A percentile compares a stretch with the other conserved stretches of the same genome.
phyloP scores from a whole-genome alignment of 345 rosid genomes.

The Geranium brycei region DNA sequence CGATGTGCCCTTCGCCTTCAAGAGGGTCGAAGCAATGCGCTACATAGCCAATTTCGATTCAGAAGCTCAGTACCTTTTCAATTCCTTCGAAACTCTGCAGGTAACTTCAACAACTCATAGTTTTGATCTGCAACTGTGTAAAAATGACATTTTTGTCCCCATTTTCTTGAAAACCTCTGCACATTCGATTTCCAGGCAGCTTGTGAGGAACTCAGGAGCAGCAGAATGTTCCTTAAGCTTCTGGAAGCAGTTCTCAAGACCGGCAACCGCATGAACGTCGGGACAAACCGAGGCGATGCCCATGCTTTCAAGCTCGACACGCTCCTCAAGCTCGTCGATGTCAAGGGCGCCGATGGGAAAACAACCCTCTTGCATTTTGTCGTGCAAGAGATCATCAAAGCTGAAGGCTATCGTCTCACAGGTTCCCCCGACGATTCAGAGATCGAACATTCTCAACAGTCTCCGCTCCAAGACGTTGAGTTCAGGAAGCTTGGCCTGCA shows the following conservation, averaged over 20 bases:
- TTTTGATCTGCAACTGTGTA: neutral
- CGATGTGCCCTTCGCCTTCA: constrained; percentile 74
- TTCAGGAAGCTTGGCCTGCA: constrained; percentile 72
- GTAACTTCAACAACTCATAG: constrained; percentile 17
- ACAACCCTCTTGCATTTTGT: constrained; percentile 87
- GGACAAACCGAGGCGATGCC: constrained; percentile 88
- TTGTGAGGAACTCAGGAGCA: constrained; percentile 61
- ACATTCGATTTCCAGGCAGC: constrained; percentile 42
- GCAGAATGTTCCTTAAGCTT: constrained; percentile 77
- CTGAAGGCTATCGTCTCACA: constrained; percentile 60
- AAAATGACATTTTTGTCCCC: neutral
- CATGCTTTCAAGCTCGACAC: constrained; percentile 96
- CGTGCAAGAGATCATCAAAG: constrained; percentile 72
- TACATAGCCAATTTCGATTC: constrained; percentile 77
- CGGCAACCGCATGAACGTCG: constrained; percentile 86
- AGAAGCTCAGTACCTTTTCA: constrained; percentile 66
- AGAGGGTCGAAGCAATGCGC: constrained; percentile 85
- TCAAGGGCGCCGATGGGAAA: constrained; percentile 81
- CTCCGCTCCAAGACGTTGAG: constrained; percentile 45
- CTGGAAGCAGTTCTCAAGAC: constrained; percentile 89
- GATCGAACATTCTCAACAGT: constrained; percentile 25
- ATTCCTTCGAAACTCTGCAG: constrained; percentile 69
- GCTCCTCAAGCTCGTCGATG: constrained; percentile 68
- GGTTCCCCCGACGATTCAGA: constrained; percentile 18
- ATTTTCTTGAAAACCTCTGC: neutral